A percentile compares a stretch with the other conserved stretches of the same genome.
Evolutionary conservation across 2,329 filamentous ascomycete species (phyloP).

Genomic region (Hymenoscyphus salicellus): DNA sequence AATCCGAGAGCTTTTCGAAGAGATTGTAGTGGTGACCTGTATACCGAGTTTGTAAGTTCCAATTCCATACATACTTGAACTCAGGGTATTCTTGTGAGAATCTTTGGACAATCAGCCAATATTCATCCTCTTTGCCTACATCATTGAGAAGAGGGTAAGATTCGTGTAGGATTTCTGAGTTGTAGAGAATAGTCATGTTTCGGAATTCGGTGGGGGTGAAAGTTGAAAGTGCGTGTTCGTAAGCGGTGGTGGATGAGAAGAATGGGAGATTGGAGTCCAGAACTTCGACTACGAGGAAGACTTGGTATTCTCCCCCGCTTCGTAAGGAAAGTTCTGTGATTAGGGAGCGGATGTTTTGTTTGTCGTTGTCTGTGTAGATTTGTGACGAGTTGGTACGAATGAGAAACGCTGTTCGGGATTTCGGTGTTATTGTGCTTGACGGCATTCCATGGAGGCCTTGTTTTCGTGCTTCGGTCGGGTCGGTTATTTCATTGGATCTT

Average conservation of each 20-base stretch:
- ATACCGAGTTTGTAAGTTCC: constrained; percentile 67
- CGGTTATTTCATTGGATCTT: no score
- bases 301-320: constrained; percentile 76
- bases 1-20: constrained; percentile 63
- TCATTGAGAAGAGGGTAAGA: constrained; percentile 54
- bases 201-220: constrained; percentile 72
- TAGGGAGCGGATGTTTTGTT: constrained; percentile 78
- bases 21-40: constrained; percentile 70
- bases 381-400: constrained; percentile 80
- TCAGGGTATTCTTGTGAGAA: constrained; percentile 62
- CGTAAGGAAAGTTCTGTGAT: constrained; percentile 74
- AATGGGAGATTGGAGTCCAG: constrained; percentile 74
- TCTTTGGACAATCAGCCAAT: constrained; percentile 59
- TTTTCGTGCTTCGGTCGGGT: no score
- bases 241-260: constrained; percentile 75
- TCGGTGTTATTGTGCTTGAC: neutral
- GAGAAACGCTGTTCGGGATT: constrained; percentile 48
- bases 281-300: constrained; percentile 83
- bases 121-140: constrained; percentile 43
- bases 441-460: neutral
- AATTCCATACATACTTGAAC: constrained; percentile 68
- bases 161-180: constrained; percentile 76
- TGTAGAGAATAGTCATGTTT: constrained; percentile 78
- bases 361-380: constrained; percentile 71
- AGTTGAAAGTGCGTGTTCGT: constrained; percentile 66